Evolutionary conservation across 345 rosid genomes (phyloP).

Genomic region (Clarkia xantiana): DNA sequence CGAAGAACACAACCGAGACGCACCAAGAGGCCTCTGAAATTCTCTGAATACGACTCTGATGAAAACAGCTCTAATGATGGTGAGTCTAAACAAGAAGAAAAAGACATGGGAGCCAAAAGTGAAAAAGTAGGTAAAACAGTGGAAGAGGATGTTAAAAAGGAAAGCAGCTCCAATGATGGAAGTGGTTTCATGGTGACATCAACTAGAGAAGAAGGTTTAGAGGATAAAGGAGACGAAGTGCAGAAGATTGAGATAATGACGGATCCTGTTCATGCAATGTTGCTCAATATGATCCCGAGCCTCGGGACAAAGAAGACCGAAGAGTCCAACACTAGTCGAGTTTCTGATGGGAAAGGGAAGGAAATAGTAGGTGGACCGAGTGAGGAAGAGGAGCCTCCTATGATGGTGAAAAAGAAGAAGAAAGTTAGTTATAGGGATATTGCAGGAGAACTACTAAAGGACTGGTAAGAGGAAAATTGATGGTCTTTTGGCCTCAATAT

Average conservation of each 20-base stretch:
- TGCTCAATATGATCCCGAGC: conserved; percentile 72
- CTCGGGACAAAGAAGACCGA: conserved; percentile 35
- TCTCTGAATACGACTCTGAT: conserved; percentile 36
- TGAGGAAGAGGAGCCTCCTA: neutral
- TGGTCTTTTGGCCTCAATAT: too few species aligned
- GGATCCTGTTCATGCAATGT: conserved; percentile 79
- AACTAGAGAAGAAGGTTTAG: neutral
- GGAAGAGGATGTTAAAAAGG: conserved; percentile 11
- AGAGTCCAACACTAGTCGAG: conserved; percentile 1
- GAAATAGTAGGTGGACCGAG: neutral
- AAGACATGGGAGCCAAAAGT: conserved; percentile 8
- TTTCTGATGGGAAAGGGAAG: neutral
- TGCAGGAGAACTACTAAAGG: conserved; percentile 53
- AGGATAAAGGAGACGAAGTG: conserved; percentile 1
- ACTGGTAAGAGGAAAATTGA: conserved; percentile 16
- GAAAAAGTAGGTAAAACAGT: conserved; percentile 9
- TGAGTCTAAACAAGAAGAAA: conserved; percentile 8
- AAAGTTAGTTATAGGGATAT: conserved; percentile 85
- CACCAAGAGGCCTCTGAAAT: conserved; percentile 41
- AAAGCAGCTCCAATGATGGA: too few species aligned
- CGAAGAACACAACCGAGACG: conserved; percentile 29
- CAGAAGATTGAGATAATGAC: conserved; percentile 26
- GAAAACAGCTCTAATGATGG: conserved; percentile 20
- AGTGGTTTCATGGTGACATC: too few species aligned
- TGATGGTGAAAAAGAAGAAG: conserved; percentile 30